A percentile compares a stretch with the other conserved stretches of the same genome.
phyloP scores from a whole-genome alignment of 495 filamentous ascomycete species.

The Pyrenopolyporus hunteri region DNA sequence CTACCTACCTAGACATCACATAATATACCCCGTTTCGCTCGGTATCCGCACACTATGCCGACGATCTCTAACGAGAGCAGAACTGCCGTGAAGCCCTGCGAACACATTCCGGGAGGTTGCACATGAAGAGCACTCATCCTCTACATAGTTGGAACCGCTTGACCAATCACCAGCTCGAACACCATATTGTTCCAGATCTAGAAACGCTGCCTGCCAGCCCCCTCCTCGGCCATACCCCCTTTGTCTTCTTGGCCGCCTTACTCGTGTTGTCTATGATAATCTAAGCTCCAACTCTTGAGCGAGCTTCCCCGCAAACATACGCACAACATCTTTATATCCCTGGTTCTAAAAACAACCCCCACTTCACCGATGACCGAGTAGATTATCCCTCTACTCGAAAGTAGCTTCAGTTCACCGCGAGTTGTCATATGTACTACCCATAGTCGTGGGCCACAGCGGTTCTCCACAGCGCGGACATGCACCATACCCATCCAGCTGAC shows the following conservation, averaged over 20 bases:
- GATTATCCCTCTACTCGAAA: background rate
- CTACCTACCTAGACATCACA: constrained; percentile 5
- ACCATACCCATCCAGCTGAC: no score
- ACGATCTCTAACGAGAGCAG: constrained; percentile 25
- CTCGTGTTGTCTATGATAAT: constrained; percentile 7
- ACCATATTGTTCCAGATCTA: constrained; percentile 30
- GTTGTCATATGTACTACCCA: background rate
- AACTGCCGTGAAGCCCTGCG: constrained; percentile 34
- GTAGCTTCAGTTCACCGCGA: no score
- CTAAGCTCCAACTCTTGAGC: constrained; percentile 28
- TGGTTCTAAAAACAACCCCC: constrained; percentile 14
- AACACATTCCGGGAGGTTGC: constrained; percentile 24
- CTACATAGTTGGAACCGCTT: constrained; percentile 25
- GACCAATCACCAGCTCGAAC: constrained; percentile 18
- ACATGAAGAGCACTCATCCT: constrained; percentile 13
- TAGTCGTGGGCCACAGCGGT: no score
- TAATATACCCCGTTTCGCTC: constrained; percentile 30
- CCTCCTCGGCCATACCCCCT: constrained; percentile 11
- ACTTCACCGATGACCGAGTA: constrained; percentile 42
- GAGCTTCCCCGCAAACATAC: constrained; percentile 36
- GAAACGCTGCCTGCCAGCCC: constrained; percentile 16
- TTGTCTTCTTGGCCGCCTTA: constrained; percentile 20
- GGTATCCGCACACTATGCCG: constrained; percentile 20
- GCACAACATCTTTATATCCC: background rate
- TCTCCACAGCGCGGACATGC: no score